Evolutionary conservation across 1,284 basidiomycete genomes (phyloP).

Genomic region (Leccinum solheimii): DNA sequence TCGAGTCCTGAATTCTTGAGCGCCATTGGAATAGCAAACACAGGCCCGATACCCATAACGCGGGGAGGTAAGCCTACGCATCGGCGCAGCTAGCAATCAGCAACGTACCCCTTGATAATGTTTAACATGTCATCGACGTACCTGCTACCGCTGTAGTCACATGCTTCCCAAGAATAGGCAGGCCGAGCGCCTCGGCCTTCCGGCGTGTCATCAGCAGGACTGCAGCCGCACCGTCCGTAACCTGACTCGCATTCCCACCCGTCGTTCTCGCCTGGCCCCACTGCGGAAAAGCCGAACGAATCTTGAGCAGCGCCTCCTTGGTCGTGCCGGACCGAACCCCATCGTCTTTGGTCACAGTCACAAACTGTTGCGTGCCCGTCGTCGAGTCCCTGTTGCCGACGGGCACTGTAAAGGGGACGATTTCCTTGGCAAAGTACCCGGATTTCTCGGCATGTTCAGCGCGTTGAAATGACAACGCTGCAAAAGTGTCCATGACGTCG

Average conservation of each 20-base stretch:
- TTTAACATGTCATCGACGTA: constrained; percentile 23
- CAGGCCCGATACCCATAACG: constrained; percentile 85
- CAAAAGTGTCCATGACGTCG: constrained; percentile 83
- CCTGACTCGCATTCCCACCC: constrained; percentile 86
- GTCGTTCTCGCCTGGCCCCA: constrained; percentile 81
- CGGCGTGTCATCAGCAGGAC: constrained; percentile 84
- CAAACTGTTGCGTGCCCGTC: constrained; percentile 55
- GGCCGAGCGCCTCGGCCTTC: constrained; percentile 78
- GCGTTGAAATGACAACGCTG: constrained; percentile 77
- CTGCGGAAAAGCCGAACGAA: constrained; percentile 83
- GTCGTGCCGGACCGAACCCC: constrained; percentile 82
- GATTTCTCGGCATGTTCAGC: constrained; percentile 67
- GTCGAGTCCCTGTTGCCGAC: constrained; percentile 47
- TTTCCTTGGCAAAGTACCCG: constrained; percentile 76
- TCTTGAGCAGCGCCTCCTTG: constrained; percentile 64
- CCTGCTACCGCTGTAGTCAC: constrained; percentile 75
- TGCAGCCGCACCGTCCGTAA: constrained; percentile 88
- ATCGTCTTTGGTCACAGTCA: constrained; percentile 74
- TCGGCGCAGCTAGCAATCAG: neutral
- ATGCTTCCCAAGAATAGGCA: constrained; percentile 77
- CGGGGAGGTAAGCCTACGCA: constrained; percentile 65
- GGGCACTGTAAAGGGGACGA: constrained; percentile 75
- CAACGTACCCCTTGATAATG: neutral
- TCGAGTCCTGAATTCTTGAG: constrained; percentile 65
- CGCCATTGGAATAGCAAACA: constrained; percentile 69